These are phyloP conservation scores for Macrophomina pseudophaseolina DNA, from an alignment of 2,329 filamentous ascomycete species.

Conservation along the genomic window DNA sequence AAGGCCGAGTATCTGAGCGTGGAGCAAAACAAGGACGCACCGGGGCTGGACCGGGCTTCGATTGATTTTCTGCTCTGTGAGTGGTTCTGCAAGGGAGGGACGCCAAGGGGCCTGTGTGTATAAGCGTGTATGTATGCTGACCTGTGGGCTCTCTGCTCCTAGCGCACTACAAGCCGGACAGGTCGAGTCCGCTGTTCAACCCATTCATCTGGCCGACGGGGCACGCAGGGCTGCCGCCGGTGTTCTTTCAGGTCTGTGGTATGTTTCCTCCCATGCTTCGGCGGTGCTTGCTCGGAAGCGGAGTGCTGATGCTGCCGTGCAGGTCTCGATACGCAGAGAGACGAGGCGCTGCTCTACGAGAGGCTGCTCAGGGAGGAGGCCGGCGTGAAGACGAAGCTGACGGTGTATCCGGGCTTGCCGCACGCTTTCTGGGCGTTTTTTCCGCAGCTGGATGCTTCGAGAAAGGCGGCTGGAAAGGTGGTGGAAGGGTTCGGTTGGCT, in stretches of 20 bases:
- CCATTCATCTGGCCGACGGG: slow-evolving; percentile 33
- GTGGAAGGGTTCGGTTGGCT: slow-evolving; percentile 45
- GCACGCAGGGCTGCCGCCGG: slow-evolving; percentile 45
- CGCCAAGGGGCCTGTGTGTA: background rate
- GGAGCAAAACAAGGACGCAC: slow-evolving; percentile 30
- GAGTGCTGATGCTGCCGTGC: background rate
- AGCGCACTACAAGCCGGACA: slow-evolving; percentile 40
- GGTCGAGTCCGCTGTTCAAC: slow-evolving; percentile 35
- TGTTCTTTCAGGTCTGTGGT: slow-evolving; percentile 58
- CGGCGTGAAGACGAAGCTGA: slow-evolving; percentile 50
- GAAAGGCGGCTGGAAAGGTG: slow-evolving; percentile 37
- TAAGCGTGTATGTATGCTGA: background rate
- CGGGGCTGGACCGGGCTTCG: slow-evolving; percentile 28
- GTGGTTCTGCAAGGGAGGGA: background rate
- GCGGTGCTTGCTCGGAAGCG: background rate
- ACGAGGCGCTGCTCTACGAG: slow-evolving; percentile 61
- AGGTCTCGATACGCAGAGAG: slow-evolving; percentile 54
- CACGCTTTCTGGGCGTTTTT: slow-evolving; percentile 48
- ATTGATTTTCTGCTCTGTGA: slow-evolving; percentile 21
- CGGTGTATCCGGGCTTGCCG: slow-evolving; percentile 50
- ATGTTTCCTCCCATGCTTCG: slow-evolving; percentile 8
- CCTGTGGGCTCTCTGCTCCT: background rate
- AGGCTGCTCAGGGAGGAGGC: slow-evolving; percentile 51
- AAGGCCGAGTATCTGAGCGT: slow-evolving; percentile 31
- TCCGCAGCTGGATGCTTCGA: slow-evolving; percentile 35